Evolutionary conservation across 108 stramenopile species (phyloP).

Genomic region (Pseudonitzschia multiseries): DNA sequence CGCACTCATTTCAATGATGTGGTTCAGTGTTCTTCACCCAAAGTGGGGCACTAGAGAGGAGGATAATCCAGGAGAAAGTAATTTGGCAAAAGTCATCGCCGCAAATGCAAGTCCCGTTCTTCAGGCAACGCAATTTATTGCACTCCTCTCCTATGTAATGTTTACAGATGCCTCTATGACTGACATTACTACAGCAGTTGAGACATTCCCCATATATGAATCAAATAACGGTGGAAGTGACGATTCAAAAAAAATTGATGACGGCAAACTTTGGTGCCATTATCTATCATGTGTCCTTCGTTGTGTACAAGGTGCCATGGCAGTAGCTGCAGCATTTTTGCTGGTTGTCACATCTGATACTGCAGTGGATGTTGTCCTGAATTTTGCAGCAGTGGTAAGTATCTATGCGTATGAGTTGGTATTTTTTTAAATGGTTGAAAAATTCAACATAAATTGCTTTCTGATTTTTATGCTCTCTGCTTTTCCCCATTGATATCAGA

Average conservation of each 20-base stretch:
- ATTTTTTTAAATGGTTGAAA: too few relatives aligned
- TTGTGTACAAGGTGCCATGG: conserved; percentile 10
- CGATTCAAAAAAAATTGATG: too few relatives aligned
- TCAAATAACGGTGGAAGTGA: too few relatives aligned
- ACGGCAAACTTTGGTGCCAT: too few relatives aligned
- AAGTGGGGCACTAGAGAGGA: background rate
- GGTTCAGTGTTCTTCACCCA: background rate
- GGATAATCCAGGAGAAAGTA: background rate
- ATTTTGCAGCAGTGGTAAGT: conserved; percentile 25
- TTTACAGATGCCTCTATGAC: background rate
- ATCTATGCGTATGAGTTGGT: too few relatives aligned
- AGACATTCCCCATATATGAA: background rate
- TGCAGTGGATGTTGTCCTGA: conserved; percentile 21
- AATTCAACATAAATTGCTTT: too few relatives aligned
- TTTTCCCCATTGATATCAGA: background rate
- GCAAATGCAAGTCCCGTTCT: background rate
- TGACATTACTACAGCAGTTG: background rate
- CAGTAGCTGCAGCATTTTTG: conserved; percentile 15
- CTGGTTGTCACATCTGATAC: conserved; percentile 16
- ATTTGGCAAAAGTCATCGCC: background rate
- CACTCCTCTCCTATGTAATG: background rate
- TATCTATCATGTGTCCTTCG: too few relatives aligned
- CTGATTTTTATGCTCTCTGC: too few relatives aligned
- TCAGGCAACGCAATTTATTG: background rate
- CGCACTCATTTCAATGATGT: background rate